Evolutionary conservation across 805 yeast species (phyloP), one percentile per base, ranked within the genome.

Genomic region (Monosporozyma solicola): DNA sequence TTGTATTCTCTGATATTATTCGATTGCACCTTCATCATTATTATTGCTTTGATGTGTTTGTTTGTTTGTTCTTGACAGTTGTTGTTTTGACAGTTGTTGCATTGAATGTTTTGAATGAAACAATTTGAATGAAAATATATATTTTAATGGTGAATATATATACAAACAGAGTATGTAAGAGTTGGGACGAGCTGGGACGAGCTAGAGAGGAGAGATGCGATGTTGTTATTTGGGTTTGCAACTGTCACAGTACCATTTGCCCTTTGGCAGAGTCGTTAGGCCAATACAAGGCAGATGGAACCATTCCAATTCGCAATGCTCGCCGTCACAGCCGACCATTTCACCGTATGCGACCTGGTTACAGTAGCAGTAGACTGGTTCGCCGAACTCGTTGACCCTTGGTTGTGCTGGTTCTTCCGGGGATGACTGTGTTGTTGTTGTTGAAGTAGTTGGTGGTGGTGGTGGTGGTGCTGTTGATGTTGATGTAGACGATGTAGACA

Each of bases 281-380:
- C 96, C 96, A 45, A 88, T 86, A 70, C 98, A 91, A 16, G 95
- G 95, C 59, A 92, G 74, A 73, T 91, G 98, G 72, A 91, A 91
- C 98, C 98, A 91, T 68, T 91, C 98, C 52, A 89, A 76, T 66
- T 83, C 83, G 73, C 98, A 92, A 54, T 84, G 82, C 37, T 87
- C 91, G 11, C 97, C 97, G 64, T 94, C 99, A 72, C 99, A 94
- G 2, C 96, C 99, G 55, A 94, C 97, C 99, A 94, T 94, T 64
- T 94, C 98, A 20, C 99, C 99, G 66, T 87, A 94, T 4, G 97
- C 92, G 0, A 91, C 96, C 67, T 91, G 97, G 67, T 90, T 88
- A 72, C 99, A 94, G 72, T 92, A 91, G 69, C 99, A 94, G 67
- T 92, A 92, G 2, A 90, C 80, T 0, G 95, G 96, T 63, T 91